Percentiles rank a stretch among this genome's conserved stretches.
Evolutionary conservation across 2,329 filamentous ascomycete species (phyloP).

Genomic region (Camillea tinctor): DNA sequence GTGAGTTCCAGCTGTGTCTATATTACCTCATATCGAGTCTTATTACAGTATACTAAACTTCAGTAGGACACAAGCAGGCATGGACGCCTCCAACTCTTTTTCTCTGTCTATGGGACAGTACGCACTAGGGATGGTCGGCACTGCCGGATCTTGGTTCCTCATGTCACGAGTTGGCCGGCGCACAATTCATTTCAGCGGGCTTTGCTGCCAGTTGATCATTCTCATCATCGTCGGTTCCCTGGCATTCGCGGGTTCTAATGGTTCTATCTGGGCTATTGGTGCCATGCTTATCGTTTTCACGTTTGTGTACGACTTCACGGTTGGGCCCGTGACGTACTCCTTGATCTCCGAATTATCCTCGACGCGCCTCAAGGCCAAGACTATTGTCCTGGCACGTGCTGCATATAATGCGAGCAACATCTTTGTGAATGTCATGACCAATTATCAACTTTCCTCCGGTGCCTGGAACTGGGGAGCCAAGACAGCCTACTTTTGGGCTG

Average conservation of each 20-base stretch:
- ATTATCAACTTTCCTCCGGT: slow-evolving; percentile 46
- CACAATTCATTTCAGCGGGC: slow-evolving; percentile 47
- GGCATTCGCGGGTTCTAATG: slow-evolving; percentile 35
- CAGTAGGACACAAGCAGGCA: slow-evolving; percentile 42
- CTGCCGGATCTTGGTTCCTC: slow-evolving; percentile 49
- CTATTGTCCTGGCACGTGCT: slow-evolving; percentile 50
- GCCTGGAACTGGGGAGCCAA: slow-evolving; percentile 49
- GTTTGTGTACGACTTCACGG: slow-evolving; percentile 53
- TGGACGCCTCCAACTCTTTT: slow-evolving; percentile 43
- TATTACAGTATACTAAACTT: slow-evolving; percentile 1
- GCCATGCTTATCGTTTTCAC: slow-evolving; percentile 51
- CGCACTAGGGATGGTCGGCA: slow-evolving; percentile 51
- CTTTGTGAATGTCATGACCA: slow-evolving; percentile 48
- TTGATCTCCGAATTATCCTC: slow-evolving; percentile 54
- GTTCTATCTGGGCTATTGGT: slow-evolving; percentile 43
- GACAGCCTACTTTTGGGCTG: slow-evolving; percentile 47
- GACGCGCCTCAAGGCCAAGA: slow-evolving; percentile 53
- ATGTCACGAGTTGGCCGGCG: slow-evolving; percentile 50
- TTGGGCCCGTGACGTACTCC: slow-evolving; percentile 54
- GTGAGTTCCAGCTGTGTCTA: slow-evolving; percentile 12
- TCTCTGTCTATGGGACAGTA: slow-evolving; percentile 48
- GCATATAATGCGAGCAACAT: slow-evolving; percentile 50
- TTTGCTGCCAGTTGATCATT: slow-evolving; percentile 39
- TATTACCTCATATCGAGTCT: background rate
- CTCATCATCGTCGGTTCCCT: slow-evolving; percentile 42